phyloP scores from a whole-genome alignment of 2,329 filamentous ascomycete species.

The Trichophyton verrucosum region DNA sequence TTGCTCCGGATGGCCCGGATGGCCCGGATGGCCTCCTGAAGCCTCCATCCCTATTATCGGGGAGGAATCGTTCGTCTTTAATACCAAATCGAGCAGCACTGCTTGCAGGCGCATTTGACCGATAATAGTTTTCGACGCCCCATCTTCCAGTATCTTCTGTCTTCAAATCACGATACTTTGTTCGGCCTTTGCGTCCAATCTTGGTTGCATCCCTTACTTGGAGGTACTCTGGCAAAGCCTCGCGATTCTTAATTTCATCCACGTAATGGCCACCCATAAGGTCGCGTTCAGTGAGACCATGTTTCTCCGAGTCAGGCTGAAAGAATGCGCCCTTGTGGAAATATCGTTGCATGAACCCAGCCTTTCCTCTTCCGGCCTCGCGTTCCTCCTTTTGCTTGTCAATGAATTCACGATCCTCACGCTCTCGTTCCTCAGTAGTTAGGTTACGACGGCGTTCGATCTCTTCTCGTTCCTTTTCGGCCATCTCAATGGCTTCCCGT shows the following conservation, averaged over 20 bases:
- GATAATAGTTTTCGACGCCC: constrained; percentile 43
- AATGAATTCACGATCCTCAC: constrained; percentile 70
- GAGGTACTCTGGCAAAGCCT: constrained; percentile 78
- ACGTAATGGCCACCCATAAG: constrained; percentile 73
- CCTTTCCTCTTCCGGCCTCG: constrained; percentile 63
- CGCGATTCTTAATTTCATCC: constrained; percentile 72
- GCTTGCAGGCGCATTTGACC: constrained; percentile 9
- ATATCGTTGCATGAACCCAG: constrained; percentile 89
- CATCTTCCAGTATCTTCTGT: constrained; percentile 83
- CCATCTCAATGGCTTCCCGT: constrained; percentile 67
- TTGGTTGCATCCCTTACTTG: constrained; percentile 90
- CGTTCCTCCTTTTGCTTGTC: constrained; percentile 65
- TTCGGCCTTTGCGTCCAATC: constrained; percentile 80
- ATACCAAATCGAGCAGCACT: constrained; percentile 28
- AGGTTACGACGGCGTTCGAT: constrained; percentile 78
- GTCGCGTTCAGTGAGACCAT: constrained; percentile 66
- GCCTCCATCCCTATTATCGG: constrained; percentile 29
- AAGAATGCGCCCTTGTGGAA: constrained; percentile 96
- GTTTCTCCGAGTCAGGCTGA: constrained; percentile 62
- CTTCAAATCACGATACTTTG: constrained; percentile 78
- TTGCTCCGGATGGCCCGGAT: constrained; percentile 36
- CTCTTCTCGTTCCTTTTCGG: constrained; percentile 77
- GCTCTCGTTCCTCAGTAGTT: constrained; percentile 70
- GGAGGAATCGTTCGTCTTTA: constrained; percentile 36
- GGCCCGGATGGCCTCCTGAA: constrained; percentile 21